These are phyloP conservation scores for Xanthoconium purpureum DNA, from an alignment of 768 basidiomycete genomes.

Conservation along the genomic window DNA sequence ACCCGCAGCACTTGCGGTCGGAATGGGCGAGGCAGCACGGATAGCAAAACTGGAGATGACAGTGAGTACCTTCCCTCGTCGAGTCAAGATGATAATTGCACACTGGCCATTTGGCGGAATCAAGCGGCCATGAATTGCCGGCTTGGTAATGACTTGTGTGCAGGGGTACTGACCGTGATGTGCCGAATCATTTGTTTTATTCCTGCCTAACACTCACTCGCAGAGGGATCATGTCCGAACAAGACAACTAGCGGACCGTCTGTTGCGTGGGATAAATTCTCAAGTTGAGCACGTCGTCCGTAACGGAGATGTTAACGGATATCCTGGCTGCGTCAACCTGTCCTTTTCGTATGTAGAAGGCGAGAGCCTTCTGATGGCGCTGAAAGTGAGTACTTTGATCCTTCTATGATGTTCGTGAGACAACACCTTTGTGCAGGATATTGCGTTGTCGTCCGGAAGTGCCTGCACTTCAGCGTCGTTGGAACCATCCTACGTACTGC, in stretches of 20 bases:
- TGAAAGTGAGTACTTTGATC: constrained; percentile 61
- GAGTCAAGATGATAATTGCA: constrained; percentile 47
- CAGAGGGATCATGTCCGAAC: constrained; percentile 82
- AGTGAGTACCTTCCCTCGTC: constrained; percentile 52
- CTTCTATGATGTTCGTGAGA: constrained; percentile 1
- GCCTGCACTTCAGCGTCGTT: constrained; percentile 98
- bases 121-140: constrained; percentile 44
- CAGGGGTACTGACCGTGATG: constrained; percentile 85
- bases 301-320: constrained; percentile 89
- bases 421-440: constrained; percentile 54
- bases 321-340: constrained; percentile 94
- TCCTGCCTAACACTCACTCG: constrained; percentile 3
- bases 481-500: constrained; percentile 96
- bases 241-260: constrained; percentile 70
- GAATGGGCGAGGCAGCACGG: constrained; percentile 91
- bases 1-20: constrained; percentile 82
- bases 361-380: constrained; percentile 94
- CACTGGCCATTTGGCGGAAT: constrained; percentile 35
- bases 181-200: not conserved
- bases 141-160: constrained; percentile 74
- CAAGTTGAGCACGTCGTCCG: constrained; percentile 89
- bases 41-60: constrained; percentile 90
- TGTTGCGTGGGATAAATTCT: constrained; percentile 76
- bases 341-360: constrained; percentile 97
- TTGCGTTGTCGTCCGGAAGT: constrained; percentile 95